Evolutionary conservation across 2,329 filamentous ascomycete species (phyloP).

Genomic region (Didymella glomerata): DNA sequence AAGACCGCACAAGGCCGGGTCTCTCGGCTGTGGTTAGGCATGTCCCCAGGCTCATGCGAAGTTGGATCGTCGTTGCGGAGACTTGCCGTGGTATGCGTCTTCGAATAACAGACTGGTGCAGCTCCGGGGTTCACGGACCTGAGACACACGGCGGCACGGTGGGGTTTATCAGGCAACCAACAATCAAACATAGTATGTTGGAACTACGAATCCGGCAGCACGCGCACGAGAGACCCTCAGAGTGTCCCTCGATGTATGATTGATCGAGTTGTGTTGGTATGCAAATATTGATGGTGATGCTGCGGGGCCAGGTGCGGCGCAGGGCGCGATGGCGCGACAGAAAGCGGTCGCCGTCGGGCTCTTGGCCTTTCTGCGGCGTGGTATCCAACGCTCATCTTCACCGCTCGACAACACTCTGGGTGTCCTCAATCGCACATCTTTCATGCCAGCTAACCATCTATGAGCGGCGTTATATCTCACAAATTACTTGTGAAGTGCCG

Average conservation of each 20-base stretch:
- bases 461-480: neutral
- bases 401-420: neutral
- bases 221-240: neutral
- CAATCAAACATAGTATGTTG: neutral
- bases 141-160: constrained; percentile 15
- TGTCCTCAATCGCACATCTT: neutral
- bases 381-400: constrained; percentile 1
- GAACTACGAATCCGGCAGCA: neutral
- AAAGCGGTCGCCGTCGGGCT: neutral
- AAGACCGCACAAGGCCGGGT: neutral
- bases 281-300: neutral
- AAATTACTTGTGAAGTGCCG: neutral
- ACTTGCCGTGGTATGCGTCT: constrained; percentile 4
- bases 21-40: neutral
- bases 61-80: neutral
- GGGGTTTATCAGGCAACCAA: constrained; percentile 7
- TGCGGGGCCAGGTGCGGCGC: neutral
- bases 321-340: neutral
- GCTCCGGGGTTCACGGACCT: constrained; percentile 9
- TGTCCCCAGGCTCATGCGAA: neutral
- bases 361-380: neutral
- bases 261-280: neutral
- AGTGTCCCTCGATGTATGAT: neutral
- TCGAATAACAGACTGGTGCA: constrained; percentile 7
- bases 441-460: neutral